Evolutionary conservation across 2,329 filamentous ascomycete genomes (phyloP), one percentile per base, ranked within the genome.

Genomic region (Aaosphaeria pasadenensis): DNA sequence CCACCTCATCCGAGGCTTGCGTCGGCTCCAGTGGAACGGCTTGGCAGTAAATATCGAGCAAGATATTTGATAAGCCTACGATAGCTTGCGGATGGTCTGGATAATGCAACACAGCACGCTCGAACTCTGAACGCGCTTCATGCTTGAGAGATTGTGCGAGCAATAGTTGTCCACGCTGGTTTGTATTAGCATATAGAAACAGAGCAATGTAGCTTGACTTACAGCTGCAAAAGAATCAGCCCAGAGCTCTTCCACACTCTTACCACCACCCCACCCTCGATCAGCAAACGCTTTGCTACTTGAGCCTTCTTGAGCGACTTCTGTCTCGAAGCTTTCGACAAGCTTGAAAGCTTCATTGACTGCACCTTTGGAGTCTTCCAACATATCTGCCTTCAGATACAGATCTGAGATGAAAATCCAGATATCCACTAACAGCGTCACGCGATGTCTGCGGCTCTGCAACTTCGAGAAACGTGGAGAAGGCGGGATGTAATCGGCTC

Each of bases 321-420:
- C 84, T 0, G 75, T 69, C 69, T 96, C 89, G 7, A 96, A 78
- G 0, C 73, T 75, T 55, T 86, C 78, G 1, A 90, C 85, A 33
- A 96, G 78, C 63, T 88, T 88, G 50, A 84, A 79, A 1, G 92
- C 94, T 74, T 97, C 94, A 7, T 84, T 79, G 30, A 91, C 82
- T 5, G 92, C 90, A 45, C 86, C 88, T 57, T 82, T 83, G 9
- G 88, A 85, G 66, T 97, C 92, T 17, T 91, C 86, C 47, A 84
- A 83, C 74, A 95, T 84, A 6, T 81, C 82, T 6, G 92, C 89
- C 45, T 90, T 83, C 30, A 90, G 83, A 65, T 97, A 99, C 55
- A 97, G 85, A 0, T 87, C 87, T 2, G 90, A 87, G 52, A 96
- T 90, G 64, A 94, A 87, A 6, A 96, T 77, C 94, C 94, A 99